A percentile compares a stretch with the other conserved stretches of the same genome.
Evolutionary conservation across 2,329 filamentous ascomycete species (phyloP).

Genomic region (Pseudonectria foliicola): DNA sequence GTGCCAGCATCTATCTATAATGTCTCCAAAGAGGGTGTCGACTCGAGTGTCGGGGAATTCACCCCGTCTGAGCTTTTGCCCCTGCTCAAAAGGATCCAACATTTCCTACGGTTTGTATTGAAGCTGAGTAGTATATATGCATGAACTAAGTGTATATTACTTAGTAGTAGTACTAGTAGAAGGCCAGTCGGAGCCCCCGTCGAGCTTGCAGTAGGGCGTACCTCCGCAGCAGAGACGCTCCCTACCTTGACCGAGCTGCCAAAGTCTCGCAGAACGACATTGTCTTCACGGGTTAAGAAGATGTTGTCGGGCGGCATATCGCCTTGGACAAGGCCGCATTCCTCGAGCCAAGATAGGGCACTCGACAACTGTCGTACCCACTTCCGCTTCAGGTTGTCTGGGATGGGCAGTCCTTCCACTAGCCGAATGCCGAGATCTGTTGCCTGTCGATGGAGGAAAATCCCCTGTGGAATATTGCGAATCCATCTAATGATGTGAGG

Average conservation of each 20-base stretch:
- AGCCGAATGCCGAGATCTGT: neutral
- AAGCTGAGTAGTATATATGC: conserved; percentile 4
- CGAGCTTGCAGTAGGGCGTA: conserved; percentile 1
- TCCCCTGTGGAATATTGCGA: conserved; percentile 1
- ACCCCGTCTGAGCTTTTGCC: neutral
- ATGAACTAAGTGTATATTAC: conserved; percentile 5
- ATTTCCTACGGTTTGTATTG: neutral
- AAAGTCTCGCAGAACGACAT: conserved; percentile 3
- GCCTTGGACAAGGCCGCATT: neutral
- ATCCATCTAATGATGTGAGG: conserved; percentile 4
- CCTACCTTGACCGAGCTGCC: conserved; percentile 1
- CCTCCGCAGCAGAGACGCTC: conserved; percentile 1
- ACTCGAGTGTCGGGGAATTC: neutral
- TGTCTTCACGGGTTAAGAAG: neutral
- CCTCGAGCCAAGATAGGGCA: conserved; percentile 1
- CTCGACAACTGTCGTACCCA: conserved; percentile 1
- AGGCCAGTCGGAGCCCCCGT: neutral
- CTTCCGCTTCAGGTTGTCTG: neutral
- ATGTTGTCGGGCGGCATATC: conserved; percentile 1
- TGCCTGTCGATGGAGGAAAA: conserved; percentile 6
- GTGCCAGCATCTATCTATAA: neutral
- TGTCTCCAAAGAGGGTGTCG: neutral
- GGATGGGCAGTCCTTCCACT: neutral
- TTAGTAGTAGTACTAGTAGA: conserved; percentile 1
- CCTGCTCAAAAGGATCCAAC: neutral